Percentiles rank a stretch among this genome's conserved stretches.
These are phyloP conservation scores for Venturia effusa DNA, from an alignment of 2,329 filamentous ascomycete genomes.

Conservation along the genomic window DNA sequence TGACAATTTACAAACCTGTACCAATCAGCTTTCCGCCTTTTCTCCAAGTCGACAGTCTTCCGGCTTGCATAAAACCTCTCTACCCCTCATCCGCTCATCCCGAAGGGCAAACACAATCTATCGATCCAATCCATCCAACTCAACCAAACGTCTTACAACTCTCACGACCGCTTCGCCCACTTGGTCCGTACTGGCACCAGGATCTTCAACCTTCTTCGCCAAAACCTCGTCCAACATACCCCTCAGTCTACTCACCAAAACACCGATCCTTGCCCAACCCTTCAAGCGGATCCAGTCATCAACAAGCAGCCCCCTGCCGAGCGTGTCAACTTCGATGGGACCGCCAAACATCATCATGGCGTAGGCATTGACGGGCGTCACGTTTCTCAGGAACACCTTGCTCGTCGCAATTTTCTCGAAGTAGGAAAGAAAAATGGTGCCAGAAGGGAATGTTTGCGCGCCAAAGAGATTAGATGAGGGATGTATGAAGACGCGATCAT, in stretches of 20 bases:
- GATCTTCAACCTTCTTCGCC: conserved; percentile 69
- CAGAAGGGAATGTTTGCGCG: conserved; percentile 59
- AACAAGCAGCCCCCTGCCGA: conserved; percentile 76
- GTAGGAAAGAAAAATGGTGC: conserved; percentile 72
- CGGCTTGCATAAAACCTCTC: background rate
- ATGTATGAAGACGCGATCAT: conserved; percentile 74
- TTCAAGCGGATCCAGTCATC: conserved; percentile 81
- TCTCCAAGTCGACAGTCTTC: background rate
- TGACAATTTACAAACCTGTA: background rate
- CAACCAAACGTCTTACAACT: conserved; percentile 69
- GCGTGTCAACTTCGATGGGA: conserved; percentile 71
- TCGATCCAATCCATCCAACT: conserved; percentile 72
- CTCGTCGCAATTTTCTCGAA: conserved; percentile 75
- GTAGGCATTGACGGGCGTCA: conserved; percentile 88
- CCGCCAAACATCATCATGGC: conserved; percentile 82
- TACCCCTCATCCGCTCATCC: background rate
- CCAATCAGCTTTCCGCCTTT: background rate
- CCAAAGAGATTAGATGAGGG: conserved; percentile 80
- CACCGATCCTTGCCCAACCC: conserved; percentile 91
- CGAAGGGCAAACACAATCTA: background rate
- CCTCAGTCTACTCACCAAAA: conserved; percentile 71
- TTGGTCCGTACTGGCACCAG: conserved; percentile 39
- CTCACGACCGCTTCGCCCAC: conserved; percentile 56
- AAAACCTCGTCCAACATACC: conserved; percentile 81
- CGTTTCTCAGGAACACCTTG: conserved; percentile 86